Evolutionary conservation across 306 rosid species (phyloP).

Genomic region (Sechiopsis laciniata): DNA sequence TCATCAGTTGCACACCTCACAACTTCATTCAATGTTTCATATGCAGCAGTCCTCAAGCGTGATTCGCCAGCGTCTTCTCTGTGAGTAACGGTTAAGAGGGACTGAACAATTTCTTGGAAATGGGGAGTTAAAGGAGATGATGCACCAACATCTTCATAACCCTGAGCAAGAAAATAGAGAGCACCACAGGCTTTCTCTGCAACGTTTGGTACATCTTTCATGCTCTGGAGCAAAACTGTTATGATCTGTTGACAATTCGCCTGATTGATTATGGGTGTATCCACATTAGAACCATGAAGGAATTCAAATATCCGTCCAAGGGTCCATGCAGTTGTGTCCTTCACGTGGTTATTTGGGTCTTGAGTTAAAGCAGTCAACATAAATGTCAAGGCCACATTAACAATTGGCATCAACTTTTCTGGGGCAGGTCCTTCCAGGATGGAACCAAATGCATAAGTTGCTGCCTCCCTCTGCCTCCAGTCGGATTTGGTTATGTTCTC

Average conservation of each 20-base stretch:
- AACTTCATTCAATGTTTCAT: slow-evolving; percentile 86
- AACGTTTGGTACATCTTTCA: slow-evolving; percentile 89
- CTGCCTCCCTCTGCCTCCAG: slow-evolving; percentile 96
- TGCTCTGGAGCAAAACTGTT: slow-evolving; percentile 71
- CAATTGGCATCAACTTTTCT: slow-evolving; percentile 72
- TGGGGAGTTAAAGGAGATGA: slow-evolving; percentile 64
- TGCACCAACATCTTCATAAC: slow-evolving; percentile 68
- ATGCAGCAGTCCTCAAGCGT: slow-evolving; percentile 88
- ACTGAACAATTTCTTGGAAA: slow-evolving; percentile 68
- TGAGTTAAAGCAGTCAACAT: slow-evolving; percentile 71
- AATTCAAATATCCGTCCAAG: slow-evolving; percentile 88
- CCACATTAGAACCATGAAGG: slow-evolving; percentile 76
- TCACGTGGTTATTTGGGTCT: slow-evolving; percentile 83
- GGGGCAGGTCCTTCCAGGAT: slow-evolving; percentile 94
- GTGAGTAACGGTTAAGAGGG: slow-evolving; percentile 72
- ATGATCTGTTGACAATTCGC: slow-evolving; percentile 73
- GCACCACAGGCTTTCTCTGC: slow-evolving; percentile 97
- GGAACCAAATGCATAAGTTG: slow-evolving; percentile 93
- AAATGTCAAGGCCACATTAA: slow-evolving; percentile 64
- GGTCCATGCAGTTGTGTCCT: slow-evolving; percentile 97
- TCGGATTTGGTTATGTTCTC: slow-evolving; percentile 79
- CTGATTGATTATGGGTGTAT: slow-evolving; percentile 68
- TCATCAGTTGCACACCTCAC: slow-evolving; percentile 89
- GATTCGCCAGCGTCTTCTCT: slow-evolving; percentile 87
- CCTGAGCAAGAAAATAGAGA: slow-evolving; percentile 89